Base-by-base conservation (phyloP, 495 filamentous ascomycete species). In the Beverwykella pulmonaria region DNA sequence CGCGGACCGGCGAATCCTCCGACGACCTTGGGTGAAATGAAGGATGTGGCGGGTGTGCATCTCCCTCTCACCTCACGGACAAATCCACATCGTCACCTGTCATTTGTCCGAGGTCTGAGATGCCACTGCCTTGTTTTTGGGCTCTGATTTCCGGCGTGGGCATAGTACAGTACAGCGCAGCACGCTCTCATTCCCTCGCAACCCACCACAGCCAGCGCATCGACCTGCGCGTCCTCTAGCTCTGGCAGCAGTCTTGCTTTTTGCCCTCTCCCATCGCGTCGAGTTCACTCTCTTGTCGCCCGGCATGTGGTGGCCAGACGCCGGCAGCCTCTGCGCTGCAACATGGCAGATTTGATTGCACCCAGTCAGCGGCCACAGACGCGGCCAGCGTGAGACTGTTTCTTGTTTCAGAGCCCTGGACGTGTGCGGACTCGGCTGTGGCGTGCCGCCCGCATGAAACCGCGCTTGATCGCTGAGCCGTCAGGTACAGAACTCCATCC, bases 391-490 rank as follows among this genome's bases (percentile, higher is more conserved):
- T 55, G 63, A 59, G 56, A 65, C 62, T 26, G 26, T 10, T 61
- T 61, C n/a, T 29, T 57, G 65, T 67, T 67, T 67, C 65, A 67
- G 57, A 67, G n/a, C 15, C 23, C 39, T 7, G 39, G 5, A 23
- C 25, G 30, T 23, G 3, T 39, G 36, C 32, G 44, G 59, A 22
- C 39, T 61, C 63, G 63, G 63, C 20, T 67, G 63, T 61, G 55
- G 63, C 55, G 12, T 56, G 17, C 8, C 39, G 39, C 39, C 39
- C 39, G 39, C 39, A 44, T 44, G 50, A 56, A 54, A 52, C 48
- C 41, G n/a, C 41, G 63, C 57, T 53, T 46, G 41, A 67, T 50
- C 54, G 50, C 39, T 29, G 25, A 27, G 22, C 47, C 52, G 17
- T 61, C 58, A 39, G 49, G 30, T 20, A 55, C 36, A 47, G 47